Base-by-base conservation (phyloP, 2,329 filamentous ascomycete species). In the Magnaporthiopsis poae region DNA sequence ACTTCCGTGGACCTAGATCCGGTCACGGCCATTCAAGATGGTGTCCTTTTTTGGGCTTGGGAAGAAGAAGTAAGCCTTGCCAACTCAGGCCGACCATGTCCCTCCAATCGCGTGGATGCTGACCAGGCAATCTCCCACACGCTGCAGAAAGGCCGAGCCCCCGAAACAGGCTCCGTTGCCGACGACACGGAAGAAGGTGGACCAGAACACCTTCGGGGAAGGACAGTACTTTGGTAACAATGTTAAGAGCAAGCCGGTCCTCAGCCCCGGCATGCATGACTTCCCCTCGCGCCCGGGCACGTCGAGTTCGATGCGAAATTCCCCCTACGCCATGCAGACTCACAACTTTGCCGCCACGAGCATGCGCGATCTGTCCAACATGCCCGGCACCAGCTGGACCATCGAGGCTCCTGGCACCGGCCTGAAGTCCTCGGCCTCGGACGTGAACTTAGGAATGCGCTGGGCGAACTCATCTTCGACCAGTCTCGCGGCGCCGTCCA, bases 21-120 rank as follows among this genome's bases (percentile, higher is more conserved):
- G n/a, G 8, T 13, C 46, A 25, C 46, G 3, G 46, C 21, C 5
- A 9, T 61, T 12, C 68, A 74, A 21, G 62, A 86, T 86, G 84
- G 84, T 86, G 29, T 85, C 84, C 2, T 84, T 86, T 69, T 85
- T 86, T 69, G 83, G 84, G 64, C 75, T 86, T 72, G 82, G 83
- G 69, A 85, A 81, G 76, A 86, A 86, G 75, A 85, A 83, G 80
- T 81, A 76, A 79, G 82, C 79, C n/a, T 62, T 63, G 35, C 69
- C 39, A 12, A 7, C 46, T 7, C 46, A 56, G 21, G 46, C 46
- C n/a, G 21, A 56, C 21, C 5, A 56, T 56, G 9, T 25, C 46
- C 9, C 46, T 25, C 46, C 9, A 21, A 56, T 21, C 7, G 18
- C 46, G 4, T 25, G 21, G n/a, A n/a, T n/a, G 18, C 46, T 56